Conservation (phyloP, 345 rosid species). For the Rhodamnia rubescens region DNA sequence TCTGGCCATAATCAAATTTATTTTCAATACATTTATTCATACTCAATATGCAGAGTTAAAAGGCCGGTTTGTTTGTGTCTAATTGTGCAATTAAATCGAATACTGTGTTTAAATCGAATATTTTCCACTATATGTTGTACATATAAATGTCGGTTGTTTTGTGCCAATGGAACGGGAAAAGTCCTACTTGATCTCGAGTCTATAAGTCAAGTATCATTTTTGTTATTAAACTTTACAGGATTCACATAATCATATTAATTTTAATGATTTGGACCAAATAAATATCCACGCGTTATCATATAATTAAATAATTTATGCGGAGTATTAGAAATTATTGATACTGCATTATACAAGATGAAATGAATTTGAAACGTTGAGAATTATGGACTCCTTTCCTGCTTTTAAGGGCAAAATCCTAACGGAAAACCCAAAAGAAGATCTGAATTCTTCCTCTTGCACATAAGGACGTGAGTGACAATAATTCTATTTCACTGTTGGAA, state of each 20-base stretch:
- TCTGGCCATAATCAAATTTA: not conserved
- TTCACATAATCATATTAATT: not conserved
- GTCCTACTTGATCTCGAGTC: not conserved
- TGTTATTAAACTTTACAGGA: not conserved
- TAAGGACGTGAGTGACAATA: too few relatives aligned
- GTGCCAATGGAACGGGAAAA: not conserved
- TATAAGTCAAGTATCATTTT: not conserved
- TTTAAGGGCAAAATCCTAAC: too few relatives aligned
- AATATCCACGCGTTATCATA: not conserved
- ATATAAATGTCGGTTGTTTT: not conserved
- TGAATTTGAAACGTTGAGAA: accelerated
- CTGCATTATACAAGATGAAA: not conserved
- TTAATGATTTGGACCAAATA: accelerated
- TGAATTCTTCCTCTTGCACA: too few relatives aligned
- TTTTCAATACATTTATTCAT: not conserved
- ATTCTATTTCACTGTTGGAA: too few relatives aligned
- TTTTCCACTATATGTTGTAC: too few relatives aligned
- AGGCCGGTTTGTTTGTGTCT: not conserved
- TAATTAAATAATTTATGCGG: too few relatives aligned
- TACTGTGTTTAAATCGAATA: too few relatives aligned
- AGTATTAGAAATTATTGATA: too few relatives aligned
- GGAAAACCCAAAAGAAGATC: too few relatives aligned
- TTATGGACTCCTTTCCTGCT: not conserved
- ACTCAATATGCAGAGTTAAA: not conserved
- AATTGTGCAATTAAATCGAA: too few relatives aligned